Evolutionary conservation across 768 basidiomycete species (phyloP).

Genomic region (Termitomyces eurrhizus): DNA sequence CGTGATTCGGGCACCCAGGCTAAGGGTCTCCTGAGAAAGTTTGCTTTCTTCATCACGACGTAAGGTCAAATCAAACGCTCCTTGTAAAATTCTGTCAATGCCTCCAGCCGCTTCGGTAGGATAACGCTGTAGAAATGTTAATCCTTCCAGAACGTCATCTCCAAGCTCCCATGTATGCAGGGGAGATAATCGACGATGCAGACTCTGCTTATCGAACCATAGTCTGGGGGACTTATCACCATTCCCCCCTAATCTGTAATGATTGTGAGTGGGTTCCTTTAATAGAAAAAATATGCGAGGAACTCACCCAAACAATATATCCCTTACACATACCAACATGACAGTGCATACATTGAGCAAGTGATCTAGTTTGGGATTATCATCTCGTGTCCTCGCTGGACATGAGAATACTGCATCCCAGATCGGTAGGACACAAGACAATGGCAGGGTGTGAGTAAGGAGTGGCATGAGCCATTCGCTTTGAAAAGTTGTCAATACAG

Average conservation of each 20-base stretch:
- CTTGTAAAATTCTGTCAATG: constrained; percentile 66
- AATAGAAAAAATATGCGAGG: neutral
- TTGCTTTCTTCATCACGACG: constrained; percentile 42
- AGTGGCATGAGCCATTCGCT: constrained; percentile 77
- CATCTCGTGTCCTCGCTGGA: constrained; percentile 49
- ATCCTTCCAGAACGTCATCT: constrained; percentile 65
- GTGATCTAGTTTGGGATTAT: constrained; percentile 59
- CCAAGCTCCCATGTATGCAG: constrained; percentile 48
- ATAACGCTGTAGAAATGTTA: constrained; percentile 61
- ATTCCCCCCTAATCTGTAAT: constrained; percentile 50
- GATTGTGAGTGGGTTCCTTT: neutral
- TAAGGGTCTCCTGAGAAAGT: constrained; percentile 28
- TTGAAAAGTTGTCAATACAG: constrained; percentile 4
- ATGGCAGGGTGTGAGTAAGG: constrained; percentile 68
- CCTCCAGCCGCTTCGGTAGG: constrained; percentile 65
- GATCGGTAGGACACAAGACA: constrained; percentile 50
- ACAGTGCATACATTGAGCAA: constrained; percentile 68
- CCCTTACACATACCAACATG: constrained; percentile 59
- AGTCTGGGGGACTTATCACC: constrained; percentile 40
- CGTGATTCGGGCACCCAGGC: constrained; percentile 54
- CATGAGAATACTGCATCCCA: constrained; percentile 75
- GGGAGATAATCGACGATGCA: constrained; percentile 35
- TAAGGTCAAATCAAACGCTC: constrained; percentile 54
- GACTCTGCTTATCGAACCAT: constrained; percentile 46
- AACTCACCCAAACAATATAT: constrained; percentile 51